Evolutionary conservation across 768 basidiomycete genomes (phyloP), one percentile per base, ranked within the genome.

Genomic region (Amanita phalloides): DNA sequence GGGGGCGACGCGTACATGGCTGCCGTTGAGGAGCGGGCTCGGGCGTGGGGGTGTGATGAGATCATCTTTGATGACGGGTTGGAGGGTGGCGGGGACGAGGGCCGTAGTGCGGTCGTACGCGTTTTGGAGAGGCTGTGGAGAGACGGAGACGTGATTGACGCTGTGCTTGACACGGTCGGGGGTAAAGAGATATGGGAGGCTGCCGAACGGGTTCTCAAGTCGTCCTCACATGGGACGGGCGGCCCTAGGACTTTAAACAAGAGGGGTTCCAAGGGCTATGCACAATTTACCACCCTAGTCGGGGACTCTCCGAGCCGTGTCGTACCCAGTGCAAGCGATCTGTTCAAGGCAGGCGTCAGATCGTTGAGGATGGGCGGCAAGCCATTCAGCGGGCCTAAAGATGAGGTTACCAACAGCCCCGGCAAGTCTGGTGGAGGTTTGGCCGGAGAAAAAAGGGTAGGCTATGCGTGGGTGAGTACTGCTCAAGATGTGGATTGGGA

Each of bases 401-500:
- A 48, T 3, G 45, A 48, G 39, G 46, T 36, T 6, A 20, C 53
- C n/a, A 53, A 47, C 45, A 43, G 36, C 10, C 37, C 39, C 4
- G 21, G 52, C 3, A 38, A 23, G 45, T 35, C 35, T 14, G 14
- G 57, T 50, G 33, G 60, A 62, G 37, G 55, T 61, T 66, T 42
- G 57, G 66, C 62, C 32, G 53, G 56, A 13, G 64, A 69, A 46
- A 52, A 37, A 6, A 71, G 71, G 53, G 80, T 88, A 26, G 81
- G 80, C 44, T 91, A 91, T 64, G 79, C 83, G 17, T 92, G 89
- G 88, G 78, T 91, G n/a, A 82, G 78, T 61, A 69, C 81, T 36
- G 79, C 80, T 33, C 84, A 86, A 54, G 90, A 90, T 61, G 79
- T 90, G 28, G 90, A 91, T 63, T 84, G 81, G 74, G 86, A 90